Base-by-base conservation (phyloP, 257 asterid genomes). In the Primulina tabacum region DNA sequence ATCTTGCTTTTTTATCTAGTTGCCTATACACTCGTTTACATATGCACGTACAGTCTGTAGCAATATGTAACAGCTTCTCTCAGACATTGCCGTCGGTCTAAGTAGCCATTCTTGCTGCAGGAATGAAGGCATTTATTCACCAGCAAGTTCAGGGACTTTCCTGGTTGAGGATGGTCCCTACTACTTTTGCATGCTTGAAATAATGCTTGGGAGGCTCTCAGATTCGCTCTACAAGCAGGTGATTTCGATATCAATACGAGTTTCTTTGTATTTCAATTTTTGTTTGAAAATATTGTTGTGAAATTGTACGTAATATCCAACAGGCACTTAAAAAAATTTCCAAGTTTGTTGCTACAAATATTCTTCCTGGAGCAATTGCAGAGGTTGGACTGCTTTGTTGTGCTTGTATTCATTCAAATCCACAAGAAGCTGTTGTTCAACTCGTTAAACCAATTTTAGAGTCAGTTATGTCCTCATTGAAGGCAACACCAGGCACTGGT, bases 301-400 rank as follows among this genome's bases (percentile, higher is more conserved):
- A 79, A 64, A 78, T 77, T 64, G 65, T 50, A 64, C 43, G 47
- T 75, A 28, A 33, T 74, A 52, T 37, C 80, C 50, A 50, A 69
- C 81, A 94, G 99, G 99, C 97, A 74, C 89, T 94, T 68, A 87
- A 81, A 73, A 94, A 89, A 77, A 85, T 91, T 77, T 85, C 96
- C 78, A 94, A 86, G 84, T 94, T 94, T 79, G 97, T 89, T 80
- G 84, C 81, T 7, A 75, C 92, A 74, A 94, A 88, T 86, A 89
- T 94, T 82, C 97, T 94, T 82, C 97, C 97, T 69, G 99, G 99
- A 79, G 99, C 99, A 34, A 88, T 91, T 82, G 96, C 96, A 32
- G 99, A 94, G 82, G 96, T 94, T 68, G 99, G 97, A 76, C 79
- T 91, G 80, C 97, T 91, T 71, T 91, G 99, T 81, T 87, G 97